These are phyloP conservation scores for Acidomyces sp. DNA, from an alignment of 495 filamentous ascomycete species.

Conservation along the genomic window DNA sequence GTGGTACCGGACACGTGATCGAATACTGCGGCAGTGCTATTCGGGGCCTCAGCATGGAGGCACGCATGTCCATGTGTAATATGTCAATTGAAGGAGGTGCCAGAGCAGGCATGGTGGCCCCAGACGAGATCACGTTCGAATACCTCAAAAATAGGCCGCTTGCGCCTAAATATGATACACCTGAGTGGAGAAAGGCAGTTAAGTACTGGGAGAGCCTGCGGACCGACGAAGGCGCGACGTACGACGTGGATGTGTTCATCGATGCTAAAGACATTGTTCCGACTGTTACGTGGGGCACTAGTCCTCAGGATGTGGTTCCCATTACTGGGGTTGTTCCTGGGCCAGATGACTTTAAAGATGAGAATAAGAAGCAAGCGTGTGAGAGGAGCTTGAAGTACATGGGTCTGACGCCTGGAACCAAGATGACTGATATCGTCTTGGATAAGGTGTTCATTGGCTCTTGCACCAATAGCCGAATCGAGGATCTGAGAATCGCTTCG, in stretches of 20 bases:
- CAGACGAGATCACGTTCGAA: slow-evolving; percentile 84
- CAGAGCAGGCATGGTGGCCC: slow-evolving; percentile 90
- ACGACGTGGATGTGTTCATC: slow-evolving; percentile 74
- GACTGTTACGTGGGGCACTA: slow-evolving; percentile 94
- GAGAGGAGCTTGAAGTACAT: slow-evolving; percentile 85
- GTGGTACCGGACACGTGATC: slow-evolving; percentile 87
- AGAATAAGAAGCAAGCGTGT: slow-evolving; percentile 63
- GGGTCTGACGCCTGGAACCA: slow-evolving; percentile 73
- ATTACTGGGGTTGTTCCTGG: slow-evolving; percentile 84
- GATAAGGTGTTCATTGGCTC: slow-evolving; percentile 98
- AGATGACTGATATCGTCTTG: slow-evolving; percentile 76
- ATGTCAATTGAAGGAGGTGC: slow-evolving; percentile 99
- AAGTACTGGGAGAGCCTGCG: slow-evolving; percentile 79
- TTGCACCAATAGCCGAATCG: slow-evolving; percentile 93
- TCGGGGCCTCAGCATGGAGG: slow-evolving; percentile 81
- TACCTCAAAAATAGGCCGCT: slow-evolving; percentile 86
- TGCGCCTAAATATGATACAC: slow-evolving; percentile 66
- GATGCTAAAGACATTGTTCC: slow-evolving; percentile 85
- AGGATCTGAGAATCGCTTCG: slow-evolving; percentile 84
- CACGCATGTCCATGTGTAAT: slow-evolving; percentile 98
- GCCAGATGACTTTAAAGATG: slow-evolving; percentile 70
- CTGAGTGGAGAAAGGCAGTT: slow-evolving; percentile 81
- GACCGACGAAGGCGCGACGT: slow-evolving; percentile 74
- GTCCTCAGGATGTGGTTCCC: slow-evolving; percentile 85
- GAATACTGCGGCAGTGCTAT: slow-evolving; percentile 96